phyloP scores from a whole-genome alignment of 108 stramenopile species.

The Skeletonema menzelii region DNA sequence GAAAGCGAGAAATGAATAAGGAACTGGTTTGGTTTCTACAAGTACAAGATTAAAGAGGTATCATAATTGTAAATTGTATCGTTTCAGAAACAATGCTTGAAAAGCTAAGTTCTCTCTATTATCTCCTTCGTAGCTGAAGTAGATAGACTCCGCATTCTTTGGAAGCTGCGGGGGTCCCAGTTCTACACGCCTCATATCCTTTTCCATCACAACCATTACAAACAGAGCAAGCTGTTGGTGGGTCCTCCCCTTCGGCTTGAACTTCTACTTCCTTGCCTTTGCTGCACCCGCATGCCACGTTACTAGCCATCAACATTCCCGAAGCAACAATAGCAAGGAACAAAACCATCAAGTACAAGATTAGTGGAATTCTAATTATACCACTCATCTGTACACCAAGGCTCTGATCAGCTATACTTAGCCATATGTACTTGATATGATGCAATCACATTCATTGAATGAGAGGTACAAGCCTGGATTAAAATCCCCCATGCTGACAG shows the following conservation, averaged over 20 bases:
- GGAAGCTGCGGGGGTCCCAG: not conserved
- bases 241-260: not conserved
- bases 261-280: not conserved
- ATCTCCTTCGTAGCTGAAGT: too few relatives aligned
- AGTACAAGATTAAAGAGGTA: too few relatives aligned
- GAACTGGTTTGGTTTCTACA: not conserved
- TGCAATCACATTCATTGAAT: not conserved
- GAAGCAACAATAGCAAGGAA: not conserved
- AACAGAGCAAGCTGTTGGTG: too few relatives aligned
- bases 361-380: not conserved
- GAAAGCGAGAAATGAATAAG: slow-evolving; percentile 5
- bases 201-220: not conserved
- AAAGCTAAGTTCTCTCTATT: not conserved
- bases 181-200: not conserved
- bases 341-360: not conserved
- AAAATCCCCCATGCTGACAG: too few relatives aligned
- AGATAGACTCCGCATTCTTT: not conserved
- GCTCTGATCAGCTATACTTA: not conserved
- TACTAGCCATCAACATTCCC: not conserved
- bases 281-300: not conserved
- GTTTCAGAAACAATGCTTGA: too few relatives aligned
- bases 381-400: not conserved
- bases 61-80: too few relatives aligned
- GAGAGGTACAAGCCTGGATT: not conserved
- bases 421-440: not conserved